Percentiles rank a stretch among this genome's conserved stretches.
These are phyloP conservation scores for Phallus indusiatus DNA, from an alignment of 768 basidiomycete genomes.

Conservation along the genomic window DNA sequence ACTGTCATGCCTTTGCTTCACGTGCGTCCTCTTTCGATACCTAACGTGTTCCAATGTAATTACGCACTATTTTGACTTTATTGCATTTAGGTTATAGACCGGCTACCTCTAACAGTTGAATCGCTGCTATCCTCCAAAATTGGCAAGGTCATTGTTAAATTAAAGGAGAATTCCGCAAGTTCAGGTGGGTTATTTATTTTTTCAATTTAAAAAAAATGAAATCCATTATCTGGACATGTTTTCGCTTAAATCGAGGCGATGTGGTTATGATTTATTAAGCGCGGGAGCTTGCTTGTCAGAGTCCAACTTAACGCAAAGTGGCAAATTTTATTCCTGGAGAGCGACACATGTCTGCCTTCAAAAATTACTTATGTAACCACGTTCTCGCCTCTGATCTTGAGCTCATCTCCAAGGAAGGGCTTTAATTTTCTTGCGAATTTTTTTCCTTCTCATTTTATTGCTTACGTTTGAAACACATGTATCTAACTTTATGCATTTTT, in stretches of 20 bases:
- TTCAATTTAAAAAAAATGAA: slow-evolving; percentile 1
- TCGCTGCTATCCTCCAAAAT: slow-evolving; percentile 62
- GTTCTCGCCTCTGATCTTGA: not conserved
- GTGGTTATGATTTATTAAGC: not conserved
- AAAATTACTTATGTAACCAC: not conserved
- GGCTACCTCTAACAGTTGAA: slow-evolving; percentile 66
- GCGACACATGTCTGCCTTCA: not conserved
- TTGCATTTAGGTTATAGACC: slow-evolving; percentile 61
- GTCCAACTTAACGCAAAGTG: too few relatives aligned
- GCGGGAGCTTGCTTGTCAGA: not conserved
- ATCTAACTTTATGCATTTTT: slow-evolving; percentile 53
- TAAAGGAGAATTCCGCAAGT: slow-evolving; percentile 65
- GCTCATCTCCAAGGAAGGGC: not conserved
- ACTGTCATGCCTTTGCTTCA: slow-evolving; percentile 83
- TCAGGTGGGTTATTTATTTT: slow-evolving; percentile 56
- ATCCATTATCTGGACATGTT: not conserved
- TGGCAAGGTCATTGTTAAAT: slow-evolving; percentile 68
- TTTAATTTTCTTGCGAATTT: slow-evolving; percentile 5
- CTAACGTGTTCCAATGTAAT: slow-evolving; percentile 6
- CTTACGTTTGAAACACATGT: slow-evolving; percentile 31
- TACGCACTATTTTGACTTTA: not conserved
- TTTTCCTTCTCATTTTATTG: slow-evolving; percentile 18
- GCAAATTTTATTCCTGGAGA: not conserved
- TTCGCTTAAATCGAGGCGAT: not conserved
- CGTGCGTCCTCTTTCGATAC: slow-evolving; percentile 39